Evolutionary conservation across 768 basidiomycete genomes (phyloP).

Genomic region (Calvatia gigantea): DNA sequence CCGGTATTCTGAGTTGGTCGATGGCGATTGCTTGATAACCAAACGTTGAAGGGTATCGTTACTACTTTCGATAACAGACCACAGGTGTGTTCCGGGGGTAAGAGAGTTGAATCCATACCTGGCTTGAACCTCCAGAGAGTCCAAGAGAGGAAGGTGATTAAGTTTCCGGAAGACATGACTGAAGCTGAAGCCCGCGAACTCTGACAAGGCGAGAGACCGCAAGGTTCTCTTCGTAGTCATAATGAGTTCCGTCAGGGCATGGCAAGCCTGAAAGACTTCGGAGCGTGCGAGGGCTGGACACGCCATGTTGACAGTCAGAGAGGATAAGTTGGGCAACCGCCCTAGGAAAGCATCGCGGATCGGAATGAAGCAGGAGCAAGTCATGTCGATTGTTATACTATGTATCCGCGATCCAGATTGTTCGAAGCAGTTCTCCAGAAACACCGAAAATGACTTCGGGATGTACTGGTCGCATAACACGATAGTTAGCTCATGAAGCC

Average conservation of each 20-base stretch:
- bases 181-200: neutral
- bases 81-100: neutral
- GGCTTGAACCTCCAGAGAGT: neutral
- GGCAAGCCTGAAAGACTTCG: neutral
- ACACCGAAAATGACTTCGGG: conserved; percentile 17
- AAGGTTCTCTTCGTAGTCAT: neutral
- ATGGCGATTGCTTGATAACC: neutral
- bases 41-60: neutral
- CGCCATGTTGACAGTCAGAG: neutral
- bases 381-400: neutral
- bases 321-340: neutral
- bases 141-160: neutral
- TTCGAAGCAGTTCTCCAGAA: conserved; percentile 17
- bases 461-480: conserved; percentile 21
- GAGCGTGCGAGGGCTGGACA: neutral
- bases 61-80: neutral
- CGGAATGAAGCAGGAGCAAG: neutral
- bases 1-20: neutral
- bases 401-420: neutral
- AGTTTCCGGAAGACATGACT: neutral
- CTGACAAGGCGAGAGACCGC: neutral
- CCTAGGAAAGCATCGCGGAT: neutral
- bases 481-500: conserved; percentile 21
- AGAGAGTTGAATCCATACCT: neutral
- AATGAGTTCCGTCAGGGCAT: neutral